These are phyloP conservation scores for Begonia peltatifolia DNA, from an alignment of 306 rosid species.

Conservation along the genomic window DNA sequence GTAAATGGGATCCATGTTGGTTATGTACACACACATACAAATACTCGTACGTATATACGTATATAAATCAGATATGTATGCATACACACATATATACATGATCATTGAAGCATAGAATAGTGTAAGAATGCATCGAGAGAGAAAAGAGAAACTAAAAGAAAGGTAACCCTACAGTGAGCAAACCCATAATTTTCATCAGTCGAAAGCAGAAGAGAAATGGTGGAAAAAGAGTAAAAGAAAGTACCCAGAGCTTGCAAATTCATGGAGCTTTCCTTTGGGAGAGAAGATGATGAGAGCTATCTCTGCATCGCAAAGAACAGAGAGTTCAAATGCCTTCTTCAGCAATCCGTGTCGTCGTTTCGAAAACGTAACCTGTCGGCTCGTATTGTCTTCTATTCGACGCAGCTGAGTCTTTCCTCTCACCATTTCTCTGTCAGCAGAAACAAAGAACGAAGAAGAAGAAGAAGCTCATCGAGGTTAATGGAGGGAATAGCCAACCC, in stretches of 20 bases:
- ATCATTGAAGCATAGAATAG: not conserved
- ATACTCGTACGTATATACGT: too few species aligned
- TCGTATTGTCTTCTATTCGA: constrained; percentile 84
- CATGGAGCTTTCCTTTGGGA: constrained; percentile 37
- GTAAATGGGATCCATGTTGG: too few species aligned
- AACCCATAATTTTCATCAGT: not conserved
- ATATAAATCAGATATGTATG: too few species aligned
- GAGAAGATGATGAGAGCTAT: constrained; percentile 35
- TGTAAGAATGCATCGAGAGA: not conserved
- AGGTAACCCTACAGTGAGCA: not conserved
- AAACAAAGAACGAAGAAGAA: not conserved
- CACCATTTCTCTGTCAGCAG: constrained; percentile 44
- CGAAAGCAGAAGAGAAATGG: too few species aligned
- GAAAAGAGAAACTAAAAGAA: not conserved
- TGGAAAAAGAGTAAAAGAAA: not conserved
- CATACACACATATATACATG: not conserved
- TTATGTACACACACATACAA: too few species aligned
- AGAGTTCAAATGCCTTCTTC: constrained; percentile 86
- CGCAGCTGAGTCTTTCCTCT: constrained; percentile 85
- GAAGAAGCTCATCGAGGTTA: not conserved
- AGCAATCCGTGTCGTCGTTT: constrained; percentile 70
- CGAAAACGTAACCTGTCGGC: constrained; percentile 78
- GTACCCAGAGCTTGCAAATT: constrained; percentile 42
- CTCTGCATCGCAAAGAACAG: constrained; percentile 68
- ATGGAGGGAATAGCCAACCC: not conserved